phyloP scores from a whole-genome alignment of 768 basidiomycete genomes.

The Amanita rimosa region DNA sequence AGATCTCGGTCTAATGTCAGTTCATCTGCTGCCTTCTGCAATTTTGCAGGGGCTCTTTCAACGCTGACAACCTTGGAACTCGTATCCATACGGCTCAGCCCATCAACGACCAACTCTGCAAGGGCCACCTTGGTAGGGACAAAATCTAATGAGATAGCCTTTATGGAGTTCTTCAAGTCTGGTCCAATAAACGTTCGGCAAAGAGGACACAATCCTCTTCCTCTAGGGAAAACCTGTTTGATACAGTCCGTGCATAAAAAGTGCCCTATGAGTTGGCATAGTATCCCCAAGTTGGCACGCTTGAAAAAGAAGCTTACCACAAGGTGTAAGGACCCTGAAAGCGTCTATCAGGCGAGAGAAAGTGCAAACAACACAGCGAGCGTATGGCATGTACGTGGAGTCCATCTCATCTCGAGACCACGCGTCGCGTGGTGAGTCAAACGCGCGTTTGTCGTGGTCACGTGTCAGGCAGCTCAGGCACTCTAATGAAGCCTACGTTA shows the following conservation, averaged over 20 bases:
- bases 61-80: constrained; percentile 24
- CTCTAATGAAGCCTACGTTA: no score
- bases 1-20: constrained; percentile 14
- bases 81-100: constrained; percentile 17
- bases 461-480: background rate
- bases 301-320: background rate
- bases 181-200: background rate
- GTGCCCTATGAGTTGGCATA: background rate
- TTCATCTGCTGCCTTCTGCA: constrained; percentile 18
- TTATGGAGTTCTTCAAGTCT: background rate
- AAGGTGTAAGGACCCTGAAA: background rate
- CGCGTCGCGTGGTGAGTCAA: background rate
- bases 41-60: constrained; percentile 21
- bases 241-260: background rate
- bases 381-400: background rate
- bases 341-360: background rate
- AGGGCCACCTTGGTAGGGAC: background rate
- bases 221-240: background rate
- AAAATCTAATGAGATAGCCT: background rate
- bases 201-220: background rate
- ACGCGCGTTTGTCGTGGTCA: background rate
- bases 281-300: background rate
- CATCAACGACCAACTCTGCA: constrained; percentile 5
- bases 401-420: background rate
- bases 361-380: background rate